These are phyloP conservation scores for Monosporozyma yasuniensis DNA, from an alignment of 805 yeast species.

Conservation along the genomic window DNA sequence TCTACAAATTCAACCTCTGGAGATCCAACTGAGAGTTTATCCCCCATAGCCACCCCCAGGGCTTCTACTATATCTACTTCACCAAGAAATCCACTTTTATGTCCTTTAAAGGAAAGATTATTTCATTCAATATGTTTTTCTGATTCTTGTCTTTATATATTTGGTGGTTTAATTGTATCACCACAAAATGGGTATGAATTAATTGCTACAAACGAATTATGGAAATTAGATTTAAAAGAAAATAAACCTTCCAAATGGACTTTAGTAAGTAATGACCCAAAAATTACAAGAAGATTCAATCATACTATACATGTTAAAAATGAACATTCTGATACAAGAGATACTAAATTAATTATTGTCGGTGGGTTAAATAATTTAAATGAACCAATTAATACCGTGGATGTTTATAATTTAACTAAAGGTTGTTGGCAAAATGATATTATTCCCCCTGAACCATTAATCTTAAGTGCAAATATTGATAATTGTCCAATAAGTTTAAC, in stretches of 20 bases:
- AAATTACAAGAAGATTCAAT: conserved; percentile 37
- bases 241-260: conserved; percentile 40
- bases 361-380: conserved; percentile 28
- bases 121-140: conserved; percentile 50
- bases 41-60: background rate
- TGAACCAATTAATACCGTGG: conserved; percentile 21
- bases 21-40: background rate
- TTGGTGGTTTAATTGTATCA: conserved; percentile 54
- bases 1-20: background rate
- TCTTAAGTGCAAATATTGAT: conserved; percentile 16
- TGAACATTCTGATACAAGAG: conserved; percentile 19
- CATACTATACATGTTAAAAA: conserved; percentile 38
- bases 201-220: conserved; percentile 53
- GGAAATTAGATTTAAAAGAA: conserved; percentile 50
- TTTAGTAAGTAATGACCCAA: conserved; percentile 35
- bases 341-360: conserved; percentile 23
- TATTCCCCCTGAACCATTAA: conserved; percentile 6
- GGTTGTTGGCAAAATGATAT: conserved; percentile 22
- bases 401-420: conserved; percentile 22
- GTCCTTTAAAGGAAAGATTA: conserved; percentile 33
- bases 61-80: background rate
- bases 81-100: background rate
- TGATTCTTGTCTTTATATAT: conserved; percentile 44
- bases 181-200: conserved; percentile 30
- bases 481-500: conserved; percentile 12